Evolutionary conservation across 495 filamentous ascomycete species (phyloP).

Genomic region (Podospora conica): DNA sequence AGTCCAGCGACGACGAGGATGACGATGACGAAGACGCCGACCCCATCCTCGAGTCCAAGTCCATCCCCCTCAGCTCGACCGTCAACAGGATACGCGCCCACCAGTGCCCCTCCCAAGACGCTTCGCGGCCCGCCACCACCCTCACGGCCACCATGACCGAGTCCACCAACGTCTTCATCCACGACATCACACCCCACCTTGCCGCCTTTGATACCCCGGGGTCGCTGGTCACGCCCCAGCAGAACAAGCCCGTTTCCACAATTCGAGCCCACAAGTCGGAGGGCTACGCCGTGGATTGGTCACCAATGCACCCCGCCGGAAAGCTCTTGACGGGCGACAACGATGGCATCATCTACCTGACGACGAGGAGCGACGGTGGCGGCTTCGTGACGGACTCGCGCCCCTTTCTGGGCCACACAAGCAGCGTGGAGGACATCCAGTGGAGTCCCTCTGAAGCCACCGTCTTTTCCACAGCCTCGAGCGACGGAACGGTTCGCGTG

Average conservation of each 20-base stretch:
- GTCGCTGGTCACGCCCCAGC: slow-evolving; percentile 65
- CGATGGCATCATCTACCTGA: slow-evolving; percentile 79
- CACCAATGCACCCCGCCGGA: slow-evolving; percentile 61
- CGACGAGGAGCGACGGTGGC: slow-evolving; percentile 76
- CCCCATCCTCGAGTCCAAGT: slow-evolving; percentile 87
- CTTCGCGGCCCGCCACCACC: slow-evolving; percentile 65
- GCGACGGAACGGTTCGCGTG: slow-evolving; percentile 88
- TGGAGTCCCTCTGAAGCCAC: slow-evolving; percentile 90
- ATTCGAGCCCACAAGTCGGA: slow-evolving; percentile 87
- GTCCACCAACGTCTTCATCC: slow-evolving; percentile 78
- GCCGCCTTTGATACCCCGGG: slow-evolving; percentile 84
- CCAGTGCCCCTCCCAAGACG: slow-evolving; percentile 63
- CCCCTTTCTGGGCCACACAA: slow-evolving; percentile 73
- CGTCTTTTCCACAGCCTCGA: slow-evolving; percentile 88
- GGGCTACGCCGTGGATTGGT: slow-evolving; percentile 95
- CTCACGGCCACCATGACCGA: slow-evolving; percentile 90
- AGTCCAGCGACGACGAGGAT: slow-evolving; percentile 60
- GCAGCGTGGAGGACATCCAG: slow-evolving; percentile 88
- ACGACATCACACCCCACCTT: slow-evolving; percentile 86
- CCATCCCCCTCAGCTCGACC: slow-evolving; percentile 74
- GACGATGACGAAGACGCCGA: slow-evolving; percentile 77
- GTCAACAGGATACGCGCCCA: slow-evolving; percentile 89
- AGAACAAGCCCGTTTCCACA: slow-evolving; percentile 78
- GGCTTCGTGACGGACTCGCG: slow-evolving; percentile 78
- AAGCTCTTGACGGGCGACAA: slow-evolving; percentile 91